These are phyloP conservation scores for Colletotrichum cereale DNA, from an alignment of 2,329 filamentous ascomycete species.

Conservation along the genomic window DNA sequence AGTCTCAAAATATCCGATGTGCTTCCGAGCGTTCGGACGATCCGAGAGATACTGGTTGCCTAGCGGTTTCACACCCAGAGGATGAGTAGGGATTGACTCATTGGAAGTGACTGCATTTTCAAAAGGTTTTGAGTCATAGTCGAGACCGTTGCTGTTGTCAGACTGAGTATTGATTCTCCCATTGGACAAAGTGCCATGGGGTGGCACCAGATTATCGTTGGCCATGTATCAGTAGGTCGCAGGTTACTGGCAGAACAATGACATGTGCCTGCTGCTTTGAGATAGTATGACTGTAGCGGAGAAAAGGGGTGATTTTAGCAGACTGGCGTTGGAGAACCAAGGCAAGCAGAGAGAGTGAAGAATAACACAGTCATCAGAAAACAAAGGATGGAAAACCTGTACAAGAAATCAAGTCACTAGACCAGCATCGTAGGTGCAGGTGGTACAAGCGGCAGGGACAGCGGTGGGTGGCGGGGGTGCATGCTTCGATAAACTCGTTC, in stretches of 20 bases:
- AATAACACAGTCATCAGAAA: constrained; percentile 6
- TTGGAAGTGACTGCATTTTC: constrained; percentile 20
- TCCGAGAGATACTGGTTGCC: constrained; percentile 84
- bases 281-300: constrained; percentile 13
- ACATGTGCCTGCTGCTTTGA: constrained; percentile 32
- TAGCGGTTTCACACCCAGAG: constrained; percentile 85
- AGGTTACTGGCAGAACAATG: constrained; percentile 14
- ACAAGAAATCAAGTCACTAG: constrained; percentile 32
- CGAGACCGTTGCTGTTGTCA: constrained; percentile 22
- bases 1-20: constrained; percentile 73
- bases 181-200: constrained; percentile 24
- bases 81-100: constrained; percentile 79
- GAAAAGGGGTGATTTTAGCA: background rate
- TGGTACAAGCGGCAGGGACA: constrained; percentile 31
- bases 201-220: constrained; percentile 21
- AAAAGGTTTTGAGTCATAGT: constrained; percentile 36
- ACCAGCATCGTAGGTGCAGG: constrained; percentile 20
- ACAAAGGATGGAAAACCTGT: constrained; percentile 22
- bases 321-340: constrained; percentile 27
- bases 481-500: constrained; percentile 29
- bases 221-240: constrained; percentile 15
- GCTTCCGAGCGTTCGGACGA: constrained; percentile 73
- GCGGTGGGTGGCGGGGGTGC: constrained; percentile 27
- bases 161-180: constrained; percentile 15
- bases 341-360: constrained; percentile 15